Conservation (phyloP, 2,329 filamentous ascomycete genomes). For the Fusarium sp. region DNA sequence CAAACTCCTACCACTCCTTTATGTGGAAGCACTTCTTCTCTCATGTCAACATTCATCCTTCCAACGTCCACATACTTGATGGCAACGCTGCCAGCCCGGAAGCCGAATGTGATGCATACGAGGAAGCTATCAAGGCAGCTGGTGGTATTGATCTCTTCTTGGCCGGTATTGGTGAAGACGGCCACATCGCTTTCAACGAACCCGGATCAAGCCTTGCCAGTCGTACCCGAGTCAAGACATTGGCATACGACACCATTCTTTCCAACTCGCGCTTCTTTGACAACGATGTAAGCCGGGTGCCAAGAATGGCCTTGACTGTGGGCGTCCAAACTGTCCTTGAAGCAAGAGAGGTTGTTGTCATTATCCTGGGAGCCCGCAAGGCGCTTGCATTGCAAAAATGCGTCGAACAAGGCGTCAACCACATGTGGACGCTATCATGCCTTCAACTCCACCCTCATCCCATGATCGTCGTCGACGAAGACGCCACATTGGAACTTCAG, state of each 20-base stretch:
- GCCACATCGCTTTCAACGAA: conserved; percentile 92
- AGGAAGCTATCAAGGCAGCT: conserved; percentile 76
- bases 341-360: conserved; percentile 81
- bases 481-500: conserved; percentile 76
- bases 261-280: conserved; percentile 88
- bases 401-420: conserved; percentile 83
- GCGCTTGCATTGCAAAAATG: conserved; percentile 81
- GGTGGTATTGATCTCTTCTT: conserved; percentile 89
- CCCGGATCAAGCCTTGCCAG: conserved; percentile 81
- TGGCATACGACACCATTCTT: conserved; percentile 86
- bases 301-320: conserved; percentile 84
- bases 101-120: conserved; percentile 81
- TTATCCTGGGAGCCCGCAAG: conserved; percentile 85
- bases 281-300: conserved; percentile 77
- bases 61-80: conserved; percentile 85
- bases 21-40: conserved; percentile 96
- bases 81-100: conserved; percentile 81
- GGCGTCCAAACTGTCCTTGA: conserved; percentile 86
- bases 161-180: conserved; percentile 85
- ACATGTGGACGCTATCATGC: conserved; percentile 89
- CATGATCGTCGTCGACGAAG: conserved; percentile 85
- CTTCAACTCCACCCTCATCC: conserved; percentile 84
- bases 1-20: conserved; percentile 88
- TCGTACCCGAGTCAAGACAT: conserved; percentile 84
- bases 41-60: conserved; percentile 80